phyloP scores from a whole-genome alignment of 768 basidiomycete species.

The Clitopilus passeckerianus region DNA sequence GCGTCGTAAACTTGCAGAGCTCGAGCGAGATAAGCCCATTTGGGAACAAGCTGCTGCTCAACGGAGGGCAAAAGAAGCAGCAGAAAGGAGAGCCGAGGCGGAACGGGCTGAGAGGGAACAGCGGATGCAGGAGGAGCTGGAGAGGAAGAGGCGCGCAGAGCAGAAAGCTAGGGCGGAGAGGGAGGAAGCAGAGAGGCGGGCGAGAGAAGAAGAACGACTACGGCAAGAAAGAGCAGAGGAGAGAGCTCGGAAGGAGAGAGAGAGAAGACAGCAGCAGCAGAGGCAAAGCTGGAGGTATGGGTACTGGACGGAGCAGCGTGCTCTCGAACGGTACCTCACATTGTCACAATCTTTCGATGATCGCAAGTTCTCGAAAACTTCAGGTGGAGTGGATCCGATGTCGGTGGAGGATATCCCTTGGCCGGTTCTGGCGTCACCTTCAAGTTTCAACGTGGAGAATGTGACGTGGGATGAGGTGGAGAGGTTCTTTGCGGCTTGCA shows the following conservation, averaged over 20 bases:
- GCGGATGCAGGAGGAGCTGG: conserved; percentile 24
- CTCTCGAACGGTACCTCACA: conserved; percentile 63
- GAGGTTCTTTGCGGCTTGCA: conserved; percentile 57
- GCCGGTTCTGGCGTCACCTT: conserved; percentile 61
- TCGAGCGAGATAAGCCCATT: conserved; percentile 57
- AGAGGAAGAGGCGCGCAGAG: conserved; percentile 12
- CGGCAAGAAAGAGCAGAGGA: conserved; percentile 20
- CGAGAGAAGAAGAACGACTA: conserved; percentile 18
- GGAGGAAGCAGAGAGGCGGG: conserved; percentile 13
- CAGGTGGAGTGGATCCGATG: conserved; percentile 30
- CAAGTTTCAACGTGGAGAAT: conserved; percentile 51
- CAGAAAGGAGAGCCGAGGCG: conserved; percentile 19
- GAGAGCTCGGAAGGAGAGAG: conserved; percentile 27
- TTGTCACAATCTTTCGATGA: conserved; percentile 62
- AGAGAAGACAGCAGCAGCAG: conserved; percentile 36
- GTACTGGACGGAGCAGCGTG: conserved; percentile 59
- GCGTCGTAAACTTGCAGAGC: conserved; percentile 60
- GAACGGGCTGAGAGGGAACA: conserved; percentile 11
- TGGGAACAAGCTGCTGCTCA: conserved; percentile 53
- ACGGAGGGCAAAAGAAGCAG: conserved; percentile 35
- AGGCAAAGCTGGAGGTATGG: conserved; percentile 56
- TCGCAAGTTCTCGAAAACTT: conserved; percentile 44
- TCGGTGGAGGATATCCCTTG: conserved; percentile 65
- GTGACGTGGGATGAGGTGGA: conserved; percentile 71
- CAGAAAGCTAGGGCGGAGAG: conserved; percentile 13